Evolutionary conservation across 208 protist species (phyloP).

Genomic region (Leishmania braziliensis): DNA sequence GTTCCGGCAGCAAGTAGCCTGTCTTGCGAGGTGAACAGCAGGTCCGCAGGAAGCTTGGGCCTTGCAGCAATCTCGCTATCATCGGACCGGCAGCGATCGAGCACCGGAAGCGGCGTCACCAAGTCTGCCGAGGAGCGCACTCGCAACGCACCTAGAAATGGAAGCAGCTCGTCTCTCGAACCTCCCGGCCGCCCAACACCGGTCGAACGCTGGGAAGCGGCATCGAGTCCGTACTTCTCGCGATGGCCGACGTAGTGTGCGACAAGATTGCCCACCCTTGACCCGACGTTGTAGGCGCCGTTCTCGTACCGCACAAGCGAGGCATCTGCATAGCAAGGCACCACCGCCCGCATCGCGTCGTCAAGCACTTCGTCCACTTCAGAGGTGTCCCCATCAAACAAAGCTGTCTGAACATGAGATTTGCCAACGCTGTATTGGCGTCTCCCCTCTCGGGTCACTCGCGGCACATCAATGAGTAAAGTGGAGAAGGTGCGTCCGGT

Average conservation of each 20-base stretch:
- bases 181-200: background rate
- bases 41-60: slow-evolving; percentile 22
- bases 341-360: slow-evolving; percentile 81
- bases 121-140: slow-evolving; percentile 21
- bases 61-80: slow-evolving; percentile 4
- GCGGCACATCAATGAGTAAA: slow-evolving; percentile 42
- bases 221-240: slow-evolving; percentile 68
- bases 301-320: slow-evolving; percentile 70
- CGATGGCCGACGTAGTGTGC: slow-evolving; percentile 69
- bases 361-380: slow-evolving; percentile 78
- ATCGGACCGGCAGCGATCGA: slow-evolving; percentile 23
- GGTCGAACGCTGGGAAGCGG: slow-evolving; percentile 20
- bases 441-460: slow-evolving; percentile 57
- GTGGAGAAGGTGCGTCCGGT: slow-evolving; percentile 30
- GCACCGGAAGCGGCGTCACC: slow-evolving; percentile 12
- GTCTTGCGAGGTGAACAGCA: slow-evolving; percentile 28
- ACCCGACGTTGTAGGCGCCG: slow-evolving; percentile 85
- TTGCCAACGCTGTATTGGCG: slow-evolving; percentile 83
- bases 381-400: slow-evolving; percentile 41
- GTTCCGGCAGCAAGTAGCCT: slow-evolving; percentile 4
- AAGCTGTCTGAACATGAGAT: slow-evolving; percentile 36
- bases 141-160: slow-evolving; percentile 4
- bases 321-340: slow-evolving; percentile 62
- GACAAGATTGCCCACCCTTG: slow-evolving; percentile 42
- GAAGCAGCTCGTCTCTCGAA: slow-evolving; percentile 8